Base-by-base conservation (phyloP, 1,284 basidiomycete species). In the Sporisorium graminicola region DNA sequence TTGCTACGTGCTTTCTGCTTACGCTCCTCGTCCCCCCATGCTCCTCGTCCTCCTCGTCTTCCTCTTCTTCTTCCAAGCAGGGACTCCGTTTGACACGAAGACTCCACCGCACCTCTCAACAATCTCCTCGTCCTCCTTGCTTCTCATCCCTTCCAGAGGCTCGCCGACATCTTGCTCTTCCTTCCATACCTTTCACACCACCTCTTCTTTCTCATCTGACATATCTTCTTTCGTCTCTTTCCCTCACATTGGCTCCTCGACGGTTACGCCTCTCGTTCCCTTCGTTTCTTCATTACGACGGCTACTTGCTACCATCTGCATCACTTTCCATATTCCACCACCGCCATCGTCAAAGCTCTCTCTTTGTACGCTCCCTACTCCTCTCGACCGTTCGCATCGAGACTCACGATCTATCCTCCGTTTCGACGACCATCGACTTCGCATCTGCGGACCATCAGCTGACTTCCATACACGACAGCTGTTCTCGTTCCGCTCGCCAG, bases 371-470 rank as follows among this genome's bases (percentile, higher is more conserved):
- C 12, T 20, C 44, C 29, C 42, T 26, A 20, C 26, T 22, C 54
- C 14, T 47, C 52, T 59, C 60, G 59, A 62, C 55, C 59, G 50
- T 62, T 52, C 51, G 58, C 55, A 68, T 68, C 65, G 59, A 68
- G 59, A 43, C 12, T 58, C 16, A 26, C 22, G 37, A 27, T 27
- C 22, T 37, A 49, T 16, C n/a, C 51, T 44, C 44, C 24, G 26
- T 29, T 33, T 50, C n/a, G n/a, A n/a, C n/a, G n/a, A n/a, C n/a
- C n/a, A n/a, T n/a, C n/a, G n/a, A n/a, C n/a, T n/a, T n/a, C n/a
- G 24, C 40, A 40, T 54, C 37, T 43, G 27, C 44, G 44, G 33
- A 24, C 40, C 43, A 20, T 27, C 51, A 35, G 42, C 43, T 33
- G 8, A 43, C 43, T 29, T 26, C 20, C 35, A 43, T 49, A 58